Conservation (phyloP, 2,329 filamentous ascomycete genomes). For the Exophiala xenobiotica region DNA sequence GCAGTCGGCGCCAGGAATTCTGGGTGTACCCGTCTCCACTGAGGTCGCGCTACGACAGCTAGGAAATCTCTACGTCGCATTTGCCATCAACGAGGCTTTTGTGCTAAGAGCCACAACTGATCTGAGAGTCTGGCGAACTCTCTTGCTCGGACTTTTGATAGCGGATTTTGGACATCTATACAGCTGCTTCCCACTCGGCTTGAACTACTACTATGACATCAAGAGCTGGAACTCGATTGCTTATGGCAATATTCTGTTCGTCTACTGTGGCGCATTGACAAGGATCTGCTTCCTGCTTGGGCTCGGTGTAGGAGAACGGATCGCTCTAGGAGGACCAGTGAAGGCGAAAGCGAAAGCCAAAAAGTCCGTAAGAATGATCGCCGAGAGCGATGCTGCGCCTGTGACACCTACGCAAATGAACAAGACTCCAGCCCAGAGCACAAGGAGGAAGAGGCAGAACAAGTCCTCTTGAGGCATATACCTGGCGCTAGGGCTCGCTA, state of each 20-base stretch:
- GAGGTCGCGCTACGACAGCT: conserved; percentile 71
- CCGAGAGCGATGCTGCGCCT: conserved; percentile 11
- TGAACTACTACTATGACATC: conserved; percentile 63
- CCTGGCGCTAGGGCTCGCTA: no score
- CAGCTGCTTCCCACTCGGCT: conserved; percentile 60
- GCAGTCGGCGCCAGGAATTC: conserved; percentile 47
- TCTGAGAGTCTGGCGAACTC: conserved; percentile 66
- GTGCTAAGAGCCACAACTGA: conserved; percentile 70
- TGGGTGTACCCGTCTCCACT: conserved; percentile 57
- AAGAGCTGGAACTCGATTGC: conserved; percentile 65
- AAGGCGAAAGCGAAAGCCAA: conserved; percentile 19
- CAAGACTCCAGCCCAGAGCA: conserved; percentile 26
- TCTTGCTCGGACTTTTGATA: conserved; percentile 66
- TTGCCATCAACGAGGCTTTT: conserved; percentile 73
- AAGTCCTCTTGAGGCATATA: conserved; percentile 10
- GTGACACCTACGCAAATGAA: conserved; percentile 22
- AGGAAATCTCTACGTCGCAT: conserved; percentile 74
- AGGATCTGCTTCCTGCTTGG: conserved; percentile 60
- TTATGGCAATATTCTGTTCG: conserved; percentile 68
- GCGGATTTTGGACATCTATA: conserved; percentile 77
- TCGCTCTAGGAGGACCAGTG: conserved; percentile 20
- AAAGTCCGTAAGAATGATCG: conserved; percentile 17
- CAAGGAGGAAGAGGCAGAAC: conserved; percentile 23
- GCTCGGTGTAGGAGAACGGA: conserved; percentile 46
- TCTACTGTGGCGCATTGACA: conserved; percentile 64